A percentile compares a stretch with the other conserved stretches of the same genome.
phyloP scores from a whole-genome alignment of 2,329 filamentous ascomycete species.

The Chrysoporthe puriensis region DNA sequence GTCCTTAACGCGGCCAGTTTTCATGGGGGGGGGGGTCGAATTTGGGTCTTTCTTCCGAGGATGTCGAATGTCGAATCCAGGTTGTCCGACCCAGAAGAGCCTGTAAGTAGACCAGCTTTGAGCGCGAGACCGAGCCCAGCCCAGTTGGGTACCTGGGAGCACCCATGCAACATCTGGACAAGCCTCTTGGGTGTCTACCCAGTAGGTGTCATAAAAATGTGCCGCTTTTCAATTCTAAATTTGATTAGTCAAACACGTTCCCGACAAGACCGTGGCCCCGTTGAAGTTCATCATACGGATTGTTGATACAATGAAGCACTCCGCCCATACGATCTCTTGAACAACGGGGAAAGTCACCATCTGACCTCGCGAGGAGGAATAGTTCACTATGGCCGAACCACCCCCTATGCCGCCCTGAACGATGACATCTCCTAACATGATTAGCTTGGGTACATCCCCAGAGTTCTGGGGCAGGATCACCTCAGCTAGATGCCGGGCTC shows the following conservation, averaged over 20 bases:
- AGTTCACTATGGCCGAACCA: too few species aligned
- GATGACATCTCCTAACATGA: too few species aligned
- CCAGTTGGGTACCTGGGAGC: background rate
- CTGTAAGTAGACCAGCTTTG: background rate
- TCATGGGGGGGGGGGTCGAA: too few species aligned
- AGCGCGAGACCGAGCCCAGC: background rate
- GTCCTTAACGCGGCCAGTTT: too few species aligned
- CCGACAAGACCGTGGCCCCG: background rate
- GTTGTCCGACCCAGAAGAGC: background rate
- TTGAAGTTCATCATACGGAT: too few species aligned
- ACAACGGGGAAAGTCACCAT: too few species aligned
- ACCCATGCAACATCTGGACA: background rate
- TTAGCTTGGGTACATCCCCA: background rate
- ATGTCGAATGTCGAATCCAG: background rate
- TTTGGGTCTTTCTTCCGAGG: background rate
- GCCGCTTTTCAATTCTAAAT: background rate
- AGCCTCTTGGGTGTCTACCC: background rate
- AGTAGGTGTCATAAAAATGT: too few species aligned
- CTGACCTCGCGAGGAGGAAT: too few species aligned
- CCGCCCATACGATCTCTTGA: too few species aligned
- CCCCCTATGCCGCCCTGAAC: too few species aligned
- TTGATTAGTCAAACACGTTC: too few species aligned
- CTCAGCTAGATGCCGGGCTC: background rate
- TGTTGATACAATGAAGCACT: too few species aligned
- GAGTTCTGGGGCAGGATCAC: slow-evolving; percentile 10